Evolutionary conservation across 306 rosid genomes (phyloP).

Genomic region (Oxytropis ochrocephala): DNA sequence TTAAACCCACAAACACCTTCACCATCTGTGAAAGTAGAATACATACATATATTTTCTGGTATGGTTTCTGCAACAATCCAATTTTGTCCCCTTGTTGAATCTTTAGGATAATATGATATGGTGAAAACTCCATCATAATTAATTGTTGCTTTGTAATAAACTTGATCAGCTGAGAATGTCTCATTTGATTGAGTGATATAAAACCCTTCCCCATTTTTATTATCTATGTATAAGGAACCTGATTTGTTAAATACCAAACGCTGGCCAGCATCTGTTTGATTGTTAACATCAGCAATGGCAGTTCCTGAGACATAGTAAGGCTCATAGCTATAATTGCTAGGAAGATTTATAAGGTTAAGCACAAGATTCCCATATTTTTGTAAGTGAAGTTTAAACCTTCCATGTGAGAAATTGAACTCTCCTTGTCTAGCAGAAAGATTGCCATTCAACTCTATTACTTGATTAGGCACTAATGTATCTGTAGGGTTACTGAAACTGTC

Average conservation of each 20-base stretch:
- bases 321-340: slow-evolving; percentile 8
- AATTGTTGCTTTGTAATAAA: slow-evolving; percentile 39
- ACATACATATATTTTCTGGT: slow-evolving; percentile 28
- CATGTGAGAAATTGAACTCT: slow-evolving; percentile 27
- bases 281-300: neutral
- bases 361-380: slow-evolving; percentile 33
- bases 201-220: slow-evolving; percentile 14
- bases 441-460: slow-evolving; percentile 19
- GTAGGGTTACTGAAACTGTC: slow-evolving; percentile 34
- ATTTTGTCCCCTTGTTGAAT: neutral
- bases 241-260: slow-evolving; percentile 29
- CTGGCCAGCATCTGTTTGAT: slow-evolving; percentile 15
- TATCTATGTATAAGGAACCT: slow-evolving; percentile 30
- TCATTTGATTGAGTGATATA: neutral
- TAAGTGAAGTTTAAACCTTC: slow-evolving; percentile 33
- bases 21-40: neutral
- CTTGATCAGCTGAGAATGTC: neutral
- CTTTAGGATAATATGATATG: slow-evolving; percentile 25
- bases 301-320: neutral
- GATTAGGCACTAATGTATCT: slow-evolving; percentile 51
- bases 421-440: slow-evolving; percentile 29
- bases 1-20: slow-evolving; percentile 45
- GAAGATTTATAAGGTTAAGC: slow-evolving; percentile 26
- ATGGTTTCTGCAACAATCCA: neutral
- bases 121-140: slow-evolving; percentile 48